Evolutionary conservation across 129 eudicot species (phyloP).

Genomic region (Lactuca saligna): DNA sequence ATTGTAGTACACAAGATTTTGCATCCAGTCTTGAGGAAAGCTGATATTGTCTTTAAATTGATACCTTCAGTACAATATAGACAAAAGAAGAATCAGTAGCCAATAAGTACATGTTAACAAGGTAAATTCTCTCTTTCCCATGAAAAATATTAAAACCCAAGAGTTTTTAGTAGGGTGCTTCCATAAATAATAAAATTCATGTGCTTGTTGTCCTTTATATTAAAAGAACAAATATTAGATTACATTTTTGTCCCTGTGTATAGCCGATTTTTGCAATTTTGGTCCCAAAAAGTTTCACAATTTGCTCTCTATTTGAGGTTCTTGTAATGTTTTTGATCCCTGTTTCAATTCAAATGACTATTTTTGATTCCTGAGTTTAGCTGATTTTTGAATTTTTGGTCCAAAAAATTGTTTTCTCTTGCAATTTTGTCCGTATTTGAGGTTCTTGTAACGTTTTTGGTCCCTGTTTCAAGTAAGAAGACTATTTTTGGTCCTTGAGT

Average conservation of each 20-base stretch:
- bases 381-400: neutral
- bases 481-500: neutral
- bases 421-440: neutral
- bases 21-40: conserved; percentile 43
- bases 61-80: conserved; percentile 46
- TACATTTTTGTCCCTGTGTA: neutral
- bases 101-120: conserved; percentile 14
- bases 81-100: conserved; percentile 74
- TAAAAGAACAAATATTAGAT: neutral
- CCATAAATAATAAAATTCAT: no score
- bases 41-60: conserved; percentile 40
- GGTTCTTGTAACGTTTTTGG: neutral
- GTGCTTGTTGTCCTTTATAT: conserved; percentile 8
- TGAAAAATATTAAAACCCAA: neutral
- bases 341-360: no score
- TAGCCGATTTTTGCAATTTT: neutral
- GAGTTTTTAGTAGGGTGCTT: neutral
- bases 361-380: neutral
- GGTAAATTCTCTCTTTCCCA: conserved; percentile 20
- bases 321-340: neutral
- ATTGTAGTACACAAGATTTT: conserved; percentile 31
- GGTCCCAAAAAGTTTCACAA: no score
- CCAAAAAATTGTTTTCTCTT: no score
- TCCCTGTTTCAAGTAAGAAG: no score
- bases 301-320: neutral